A percentile compares a stretch with the other conserved stretches of the same genome.
Conservation (phyloP, 2,329 filamentous ascomycete genomes). For the Diaporthe destruens region DNA sequence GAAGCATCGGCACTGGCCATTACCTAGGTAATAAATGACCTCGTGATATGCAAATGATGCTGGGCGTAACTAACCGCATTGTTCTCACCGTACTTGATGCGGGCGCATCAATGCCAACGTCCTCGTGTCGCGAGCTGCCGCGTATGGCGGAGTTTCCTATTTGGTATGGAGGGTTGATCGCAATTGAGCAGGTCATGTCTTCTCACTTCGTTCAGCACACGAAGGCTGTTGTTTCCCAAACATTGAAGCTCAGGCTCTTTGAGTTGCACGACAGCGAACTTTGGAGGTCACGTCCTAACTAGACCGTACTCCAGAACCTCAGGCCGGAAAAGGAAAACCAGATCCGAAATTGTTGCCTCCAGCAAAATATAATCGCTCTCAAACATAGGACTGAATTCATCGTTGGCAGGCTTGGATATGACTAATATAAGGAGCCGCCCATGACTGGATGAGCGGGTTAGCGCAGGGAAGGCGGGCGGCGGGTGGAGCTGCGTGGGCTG, state of each 20-base stretch:
- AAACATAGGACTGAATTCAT: not conserved
- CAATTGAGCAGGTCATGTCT: no score
- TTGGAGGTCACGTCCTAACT: not conserved
- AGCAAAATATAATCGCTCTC: not conserved
- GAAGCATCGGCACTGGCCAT: not conserved
- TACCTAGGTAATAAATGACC: no score
- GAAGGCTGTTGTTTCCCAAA: not conserved
- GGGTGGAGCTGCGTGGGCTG: not conserved
- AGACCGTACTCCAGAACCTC: not conserved
- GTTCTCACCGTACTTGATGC: not conserved
- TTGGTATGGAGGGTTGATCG: not conserved
- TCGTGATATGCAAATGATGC: not conserved
- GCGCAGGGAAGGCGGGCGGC: not conserved
- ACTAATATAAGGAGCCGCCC: no score
- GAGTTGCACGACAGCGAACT: not conserved
- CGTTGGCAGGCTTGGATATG: not conserved
- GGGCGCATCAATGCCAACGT: no score
- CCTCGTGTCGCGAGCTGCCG: not conserved
- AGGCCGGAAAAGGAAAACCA: accelerated
- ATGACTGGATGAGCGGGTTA: not conserved
- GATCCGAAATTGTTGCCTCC: not conserved
- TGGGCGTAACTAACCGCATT: no score
- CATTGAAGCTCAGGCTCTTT: no score
- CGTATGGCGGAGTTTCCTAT: constrained; percentile 6
- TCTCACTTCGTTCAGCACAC: no score